A percentile compares a stretch with the other conserved stretches of the same genome.
Evolutionary conservation across 768 basidiomycete species (phyloP).

Genomic region (Collybiopsis luxurians): DNA sequence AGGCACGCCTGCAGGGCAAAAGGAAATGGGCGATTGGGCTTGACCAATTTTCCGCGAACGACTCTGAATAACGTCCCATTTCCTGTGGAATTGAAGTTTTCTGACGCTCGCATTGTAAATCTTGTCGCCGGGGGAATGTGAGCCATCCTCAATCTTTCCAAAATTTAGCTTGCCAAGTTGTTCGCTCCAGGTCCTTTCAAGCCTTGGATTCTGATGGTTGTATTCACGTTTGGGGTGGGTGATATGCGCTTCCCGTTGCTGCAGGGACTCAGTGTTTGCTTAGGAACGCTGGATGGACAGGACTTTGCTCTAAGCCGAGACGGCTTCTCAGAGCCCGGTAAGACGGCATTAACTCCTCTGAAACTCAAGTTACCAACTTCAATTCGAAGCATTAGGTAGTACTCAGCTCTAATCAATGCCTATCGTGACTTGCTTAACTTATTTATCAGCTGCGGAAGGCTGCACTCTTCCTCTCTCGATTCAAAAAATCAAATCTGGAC

Average conservation of each 20-base stretch:
- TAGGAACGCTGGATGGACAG: slow-evolving; percentile 62
- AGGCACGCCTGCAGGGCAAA: slow-evolving; percentile 43
- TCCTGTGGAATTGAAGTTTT: slow-evolving; percentile 62
- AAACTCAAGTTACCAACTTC: slow-evolving; percentile 56
- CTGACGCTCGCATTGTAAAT: slow-evolving; percentile 61
- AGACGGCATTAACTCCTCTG: slow-evolving; percentile 50
- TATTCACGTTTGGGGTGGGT: slow-evolving; percentile 79
- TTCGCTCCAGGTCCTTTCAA: slow-evolving; percentile 70
- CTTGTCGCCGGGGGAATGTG: slow-evolving; percentile 84
- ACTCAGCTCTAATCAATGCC: not conserved
- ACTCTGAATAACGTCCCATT: slow-evolving; percentile 47
- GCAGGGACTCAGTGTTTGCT: not conserved
- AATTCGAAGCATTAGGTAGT: slow-evolving; percentile 65
- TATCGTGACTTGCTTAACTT: not conserved
- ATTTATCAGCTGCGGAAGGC: slow-evolving; percentile 65
- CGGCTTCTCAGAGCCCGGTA: slow-evolving; percentile 55
- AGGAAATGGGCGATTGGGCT: slow-evolving; percentile 63
- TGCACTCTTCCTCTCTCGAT: slow-evolving; percentile 70
- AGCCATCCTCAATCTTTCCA: slow-evolving; percentile 20
- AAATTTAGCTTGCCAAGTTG: not conserved
- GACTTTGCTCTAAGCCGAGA: slow-evolving; percentile 38
- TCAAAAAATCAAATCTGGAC: slow-evolving; percentile 62
- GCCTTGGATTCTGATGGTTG: slow-evolving; percentile 74
- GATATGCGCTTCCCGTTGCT: not conserved
- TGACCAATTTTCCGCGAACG: slow-evolving; percentile 32